Conservation (phyloP, 2,329 filamentous ascomycete genomes). For the Aspergillus tamarii region DNA sequence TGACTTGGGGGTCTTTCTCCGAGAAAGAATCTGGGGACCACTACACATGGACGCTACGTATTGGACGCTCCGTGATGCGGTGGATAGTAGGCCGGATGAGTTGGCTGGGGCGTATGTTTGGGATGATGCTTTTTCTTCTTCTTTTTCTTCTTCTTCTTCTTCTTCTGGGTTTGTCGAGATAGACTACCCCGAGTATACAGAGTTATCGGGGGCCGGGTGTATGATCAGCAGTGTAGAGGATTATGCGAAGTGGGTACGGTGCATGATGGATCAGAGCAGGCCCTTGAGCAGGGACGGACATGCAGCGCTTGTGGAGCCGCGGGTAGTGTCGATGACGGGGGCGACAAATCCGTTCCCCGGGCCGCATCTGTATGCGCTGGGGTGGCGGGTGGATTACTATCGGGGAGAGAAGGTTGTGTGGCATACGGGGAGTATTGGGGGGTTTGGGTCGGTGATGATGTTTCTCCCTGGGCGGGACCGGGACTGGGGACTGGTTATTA, state of each 20-base stretch:
- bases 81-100: slow-evolving; percentile 19
- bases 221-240: slow-evolving; percentile 42
- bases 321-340: slow-evolving; percentile 14
- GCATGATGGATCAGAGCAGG: slow-evolving; percentile 28
- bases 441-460: not conserved
- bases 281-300: slow-evolving; percentile 29
- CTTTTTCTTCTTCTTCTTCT: slow-evolving; percentile 20
- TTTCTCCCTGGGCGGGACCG: not conserved
- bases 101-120: slow-evolving; percentile 52
- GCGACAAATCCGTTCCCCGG: not conserved
- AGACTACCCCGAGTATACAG: slow-evolving; percentile 11
- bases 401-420: not conserved
- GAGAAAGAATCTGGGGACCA: slow-evolving; percentile 48
- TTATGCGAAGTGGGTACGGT: slow-evolving; percentile 34
- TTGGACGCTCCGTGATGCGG: slow-evolving; percentile 40
- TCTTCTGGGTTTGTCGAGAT: slow-evolving; percentile 32
- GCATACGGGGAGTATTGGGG: not conserved
- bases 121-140: slow-evolving; percentile 5
- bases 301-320: slow-evolving; percentile 25
- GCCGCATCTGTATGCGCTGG: not conserved
- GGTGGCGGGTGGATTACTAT: not conserved
- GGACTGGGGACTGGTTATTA: not conserved
- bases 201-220: slow-evolving; percentile 46
- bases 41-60: slow-evolving; percentile 46
- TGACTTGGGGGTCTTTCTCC: slow-evolving; percentile 47